A percentile compares a stretch with the other conserved stretches of the same genome.
Conservation (phyloP, 208 protist species). For the Borovskyia barvae region DNA sequence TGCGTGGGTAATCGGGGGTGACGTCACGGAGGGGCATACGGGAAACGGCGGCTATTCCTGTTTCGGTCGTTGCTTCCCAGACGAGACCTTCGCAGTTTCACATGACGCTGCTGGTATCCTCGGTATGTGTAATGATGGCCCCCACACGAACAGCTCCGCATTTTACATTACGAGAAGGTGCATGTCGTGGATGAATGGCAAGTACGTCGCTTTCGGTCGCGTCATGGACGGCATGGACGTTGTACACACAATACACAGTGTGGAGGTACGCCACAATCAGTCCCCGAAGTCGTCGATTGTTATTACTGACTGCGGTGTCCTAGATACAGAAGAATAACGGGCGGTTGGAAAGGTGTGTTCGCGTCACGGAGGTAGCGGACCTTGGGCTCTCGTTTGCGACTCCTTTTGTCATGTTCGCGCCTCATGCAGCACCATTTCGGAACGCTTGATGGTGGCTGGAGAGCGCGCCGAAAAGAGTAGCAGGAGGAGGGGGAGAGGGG, state of each 20-base stretch:
- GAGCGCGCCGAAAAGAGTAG: too few species aligned
- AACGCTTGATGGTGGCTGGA: too few species aligned
- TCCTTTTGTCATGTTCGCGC: too few species aligned
- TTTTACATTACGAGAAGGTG: conserved; percentile 88
- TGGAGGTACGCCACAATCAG: conserved; percentile 85
- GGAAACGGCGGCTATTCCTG: conserved; percentile 92
- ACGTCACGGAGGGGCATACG: conserved; percentile 74
- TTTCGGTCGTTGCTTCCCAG: conserved; percentile 90
- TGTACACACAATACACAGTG: conserved; percentile 77
- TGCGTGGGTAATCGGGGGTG: conserved; percentile 95
- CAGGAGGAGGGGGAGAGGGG: too few species aligned
- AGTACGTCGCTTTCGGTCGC: conserved; percentile 95
- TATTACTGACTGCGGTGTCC: conserved; percentile 80
- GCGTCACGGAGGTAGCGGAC: too few species aligned
- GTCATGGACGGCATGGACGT: conserved; percentile 90
- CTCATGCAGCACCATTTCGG: too few species aligned
- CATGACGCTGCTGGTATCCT: conserved; percentile 80
- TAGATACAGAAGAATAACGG: too few species aligned
- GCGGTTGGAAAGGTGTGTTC: too few species aligned
- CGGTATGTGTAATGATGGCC: conserved; percentile 91
- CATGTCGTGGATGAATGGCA: conserved; percentile 90
- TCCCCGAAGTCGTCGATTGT: conserved; percentile 49
- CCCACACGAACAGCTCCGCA: conserved; percentile 80
- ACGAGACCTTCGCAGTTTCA: conserved; percentile 93
- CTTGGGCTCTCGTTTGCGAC: too few species aligned